phyloP scores from a whole-genome alignment of 208 protist genomes.

The Trypanosoma melophagium region DNA sequence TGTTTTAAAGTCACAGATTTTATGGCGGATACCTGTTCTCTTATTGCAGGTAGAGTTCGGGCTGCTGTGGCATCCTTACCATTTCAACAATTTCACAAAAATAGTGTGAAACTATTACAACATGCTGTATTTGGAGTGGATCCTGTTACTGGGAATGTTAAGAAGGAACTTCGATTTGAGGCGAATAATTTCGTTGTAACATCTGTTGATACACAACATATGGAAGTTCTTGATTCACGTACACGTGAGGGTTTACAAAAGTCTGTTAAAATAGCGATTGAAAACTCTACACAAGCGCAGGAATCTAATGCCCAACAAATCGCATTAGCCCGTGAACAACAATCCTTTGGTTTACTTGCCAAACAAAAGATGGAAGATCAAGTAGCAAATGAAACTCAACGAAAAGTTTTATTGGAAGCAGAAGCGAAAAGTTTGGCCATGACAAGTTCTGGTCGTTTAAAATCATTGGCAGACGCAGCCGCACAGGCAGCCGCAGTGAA shows the following conservation, averaged over 20 bases:
- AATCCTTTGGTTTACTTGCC: slow-evolving; percentile 88
- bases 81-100: slow-evolving; percentile 91
- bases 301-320: slow-evolving; percentile 91
- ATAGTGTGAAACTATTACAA: slow-evolving; percentile 57
- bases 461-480: slow-evolving; percentile 85
- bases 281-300: slow-evolving; percentile 95
- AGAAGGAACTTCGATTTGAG: slow-evolving; percentile 78
- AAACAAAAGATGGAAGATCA: slow-evolving; percentile 92
- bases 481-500: slow-evolving; percentile 90
- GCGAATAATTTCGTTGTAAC: slow-evolving; percentile 94
- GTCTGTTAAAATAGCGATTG: slow-evolving; percentile 96
- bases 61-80: slow-evolving; percentile 68
- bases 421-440: slow-evolving; percentile 86
- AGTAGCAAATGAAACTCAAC: slow-evolving; percentile 87
- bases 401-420: slow-evolving; percentile 80
- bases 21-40: slow-evolving; percentile 81
- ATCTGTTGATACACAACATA: slow-evolving; percentile 94
- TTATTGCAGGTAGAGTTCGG: slow-evolving; percentile 85
- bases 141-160: slow-evolving; percentile 40
- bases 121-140: slow-evolving; percentile 85
- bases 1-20: slow-evolving; percentile 88
- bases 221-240: slow-evolving; percentile 93
- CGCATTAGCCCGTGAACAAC: slow-evolving; percentile 89
- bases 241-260: slow-evolving; percentile 94
- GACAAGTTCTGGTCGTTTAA: slow-evolving; percentile 88